These are phyloP conservation scores for Posidonia australis DNA, from an alignment of 106 monocot genomes.

Conservation along the genomic window DNA sequence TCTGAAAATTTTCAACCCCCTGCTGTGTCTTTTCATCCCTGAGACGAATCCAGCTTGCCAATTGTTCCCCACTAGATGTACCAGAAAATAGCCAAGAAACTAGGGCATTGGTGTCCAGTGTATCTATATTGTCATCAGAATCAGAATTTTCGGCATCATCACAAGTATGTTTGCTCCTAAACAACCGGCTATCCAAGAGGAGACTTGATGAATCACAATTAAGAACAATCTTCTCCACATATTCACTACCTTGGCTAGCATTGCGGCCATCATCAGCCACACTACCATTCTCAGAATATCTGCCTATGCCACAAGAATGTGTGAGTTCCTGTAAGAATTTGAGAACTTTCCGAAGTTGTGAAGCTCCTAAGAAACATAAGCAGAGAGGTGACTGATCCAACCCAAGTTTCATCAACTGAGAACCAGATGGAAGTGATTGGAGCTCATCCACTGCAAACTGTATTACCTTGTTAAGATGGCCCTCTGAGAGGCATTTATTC, in stretches of 20 bases:
- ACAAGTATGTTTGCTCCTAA: conserved; percentile 16
- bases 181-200: conserved; percentile 25
- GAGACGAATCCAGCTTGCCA: conserved; percentile 35
- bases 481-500: conserved; percentile 50
- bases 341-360: conserved; percentile 53
- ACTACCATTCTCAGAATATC: conserved; percentile 31
- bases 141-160: conserved; percentile 12
- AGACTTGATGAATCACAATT: conserved; percentile 33
- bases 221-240: conserved; percentile 30
- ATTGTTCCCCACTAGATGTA: conserved; percentile 40
- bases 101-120: conserved; percentile 33
- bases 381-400: conserved; percentile 51
- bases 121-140: conserved; percentile 10
- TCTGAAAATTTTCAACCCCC: conserved; percentile 43
- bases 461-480: conserved; percentile 68
- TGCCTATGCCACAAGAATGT: conserved; percentile 57
- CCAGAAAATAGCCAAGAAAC: conserved; percentile 72
- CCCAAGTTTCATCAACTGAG: conserved; percentile 32
- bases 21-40: conserved; percentile 54
- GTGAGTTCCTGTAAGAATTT: conserved; percentile 83
- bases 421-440: conserved; percentile 39
- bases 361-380: conserved; percentile 59
- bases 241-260: conserved; percentile 13
- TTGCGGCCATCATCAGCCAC: conserved; percentile 19
- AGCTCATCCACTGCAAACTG: conserved; percentile 65